Conservation (phyloP, 2,329 filamentous ascomycete genomes). For the Pestalotiopsis sp. region DNA sequence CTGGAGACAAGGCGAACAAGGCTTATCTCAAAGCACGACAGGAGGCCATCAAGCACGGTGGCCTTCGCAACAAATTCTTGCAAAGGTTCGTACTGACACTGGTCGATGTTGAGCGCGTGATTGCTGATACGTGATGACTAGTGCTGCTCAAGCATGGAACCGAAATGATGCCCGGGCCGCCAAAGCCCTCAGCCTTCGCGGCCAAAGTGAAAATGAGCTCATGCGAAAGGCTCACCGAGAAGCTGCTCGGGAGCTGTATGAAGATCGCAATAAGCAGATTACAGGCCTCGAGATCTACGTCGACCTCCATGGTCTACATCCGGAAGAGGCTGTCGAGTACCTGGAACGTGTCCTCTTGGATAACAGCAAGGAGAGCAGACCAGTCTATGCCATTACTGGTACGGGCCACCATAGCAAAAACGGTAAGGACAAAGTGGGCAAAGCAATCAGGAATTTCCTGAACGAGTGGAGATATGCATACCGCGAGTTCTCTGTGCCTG, state of each 20-base stretch:
- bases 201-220: conserved; percentile 93
- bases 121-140: conserved; percentile 37
- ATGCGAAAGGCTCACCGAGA: conserved; percentile 98
- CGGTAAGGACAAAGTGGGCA: conserved; percentile 97
- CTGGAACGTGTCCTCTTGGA: conserved; percentile 85
- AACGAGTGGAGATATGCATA: conserved; percentile 97
- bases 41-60: conserved; percentile 96
- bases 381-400: conserved; percentile 94
- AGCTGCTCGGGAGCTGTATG: conserved; percentile 88
- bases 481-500: conserved; percentile 93
- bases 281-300: conserved; percentile 79
- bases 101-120: neutral
- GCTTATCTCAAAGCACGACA: conserved; percentile 93
- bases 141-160: conserved; percentile 97
- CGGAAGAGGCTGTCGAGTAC: conserved; percentile 95
- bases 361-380: conserved; percentile 71
- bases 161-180: conserved; percentile 95
- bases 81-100: conserved; percentile 68
- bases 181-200: conserved; percentile 90
- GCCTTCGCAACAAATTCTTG: conserved; percentile 93
- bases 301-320: conserved; percentile 96
- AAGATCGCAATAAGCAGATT: conserved; percentile 82
- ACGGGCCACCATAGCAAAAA: conserved; percentile 98
- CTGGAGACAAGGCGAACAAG: conserved; percentile 86
- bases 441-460: conserved; percentile 86